Conservation (phyloP, 441 rosid genomes). For the Adansonia madagascariensis region DNA sequence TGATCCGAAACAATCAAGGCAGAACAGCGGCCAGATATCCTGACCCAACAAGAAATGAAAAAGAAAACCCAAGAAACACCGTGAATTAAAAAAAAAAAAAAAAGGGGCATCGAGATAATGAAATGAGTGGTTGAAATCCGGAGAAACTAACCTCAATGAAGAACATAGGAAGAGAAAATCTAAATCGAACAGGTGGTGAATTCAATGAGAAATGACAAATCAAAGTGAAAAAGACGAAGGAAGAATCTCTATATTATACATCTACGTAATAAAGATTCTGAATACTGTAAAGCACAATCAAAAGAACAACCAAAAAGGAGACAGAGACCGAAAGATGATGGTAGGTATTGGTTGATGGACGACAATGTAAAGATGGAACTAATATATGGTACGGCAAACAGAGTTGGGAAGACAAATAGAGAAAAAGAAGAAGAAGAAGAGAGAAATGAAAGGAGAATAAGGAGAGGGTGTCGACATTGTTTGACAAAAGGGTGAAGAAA, state of each 20-base stretch:
- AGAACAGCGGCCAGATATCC: constrained; percentile 43
- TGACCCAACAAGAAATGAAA: constrained; percentile 18
- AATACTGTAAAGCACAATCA: not conserved
- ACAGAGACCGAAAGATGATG: not conserved
- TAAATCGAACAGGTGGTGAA: not conserved
- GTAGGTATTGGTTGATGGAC: not conserved
- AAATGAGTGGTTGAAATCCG: not conserved
- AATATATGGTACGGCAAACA: not conserved
- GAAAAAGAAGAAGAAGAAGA: not conserved
- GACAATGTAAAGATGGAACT: not conserved
- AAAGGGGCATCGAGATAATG: not conserved
- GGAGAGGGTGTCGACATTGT: constrained; percentile 47
- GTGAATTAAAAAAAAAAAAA: not conserved
- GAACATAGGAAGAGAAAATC: constrained; percentile 34
- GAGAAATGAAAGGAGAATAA: not conserved
- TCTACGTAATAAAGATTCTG: not conserved
- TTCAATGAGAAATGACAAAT: not conserved
- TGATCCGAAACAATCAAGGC: constrained; percentile 34
- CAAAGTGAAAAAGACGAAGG: not conserved
- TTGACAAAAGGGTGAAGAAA: constrained; percentile 15
- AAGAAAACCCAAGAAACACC: not conserved
- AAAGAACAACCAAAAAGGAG: not conserved
- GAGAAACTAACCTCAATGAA: constrained; percentile 39
- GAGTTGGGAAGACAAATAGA: not conserved
- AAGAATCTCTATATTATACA: not conserved